Conservation (phyloP, 345 rosid genomes). For the Acer negundo region DNA sequence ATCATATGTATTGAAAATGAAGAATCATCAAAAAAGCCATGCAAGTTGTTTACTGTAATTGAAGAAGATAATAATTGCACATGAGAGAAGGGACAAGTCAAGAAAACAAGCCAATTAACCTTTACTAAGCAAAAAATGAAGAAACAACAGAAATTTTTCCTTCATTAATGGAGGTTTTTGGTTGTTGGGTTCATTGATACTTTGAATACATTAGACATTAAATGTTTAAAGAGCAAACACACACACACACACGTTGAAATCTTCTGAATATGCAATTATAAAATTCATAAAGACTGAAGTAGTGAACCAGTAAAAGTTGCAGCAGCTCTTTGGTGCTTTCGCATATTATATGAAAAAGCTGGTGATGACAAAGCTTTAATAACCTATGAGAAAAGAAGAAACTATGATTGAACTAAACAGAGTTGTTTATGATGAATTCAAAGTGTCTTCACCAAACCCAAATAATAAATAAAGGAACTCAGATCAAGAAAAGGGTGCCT, state of each 20-base stretch:
- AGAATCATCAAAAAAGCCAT: background rate
- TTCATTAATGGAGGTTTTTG: background rate
- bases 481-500: too few relatives aligned
- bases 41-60: conserved; percentile 6
- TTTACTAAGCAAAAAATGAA: background rate
- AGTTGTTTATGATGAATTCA: background rate
- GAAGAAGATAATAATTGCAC: background rate
- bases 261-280: background rate
- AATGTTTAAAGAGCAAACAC: background rate
- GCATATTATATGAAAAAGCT: background rate
- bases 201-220: background rate
- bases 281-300: too few relatives aligned
- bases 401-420: background rate
- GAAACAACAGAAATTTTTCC: background rate
- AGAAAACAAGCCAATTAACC: background rate
- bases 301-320: too few relatives aligned
- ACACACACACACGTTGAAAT: background rate
- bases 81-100: background rate
- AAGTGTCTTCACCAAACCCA: too few relatives aligned
- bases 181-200: background rate
- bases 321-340: background rate
- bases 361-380: background rate
- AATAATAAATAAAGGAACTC: background rate
- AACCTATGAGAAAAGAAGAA: background rate
- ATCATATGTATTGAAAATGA: background rate